Base-by-base conservation (phyloP, 2,329 filamentous ascomycete genomes). In the Exutisphaerella laricina region DNA sequence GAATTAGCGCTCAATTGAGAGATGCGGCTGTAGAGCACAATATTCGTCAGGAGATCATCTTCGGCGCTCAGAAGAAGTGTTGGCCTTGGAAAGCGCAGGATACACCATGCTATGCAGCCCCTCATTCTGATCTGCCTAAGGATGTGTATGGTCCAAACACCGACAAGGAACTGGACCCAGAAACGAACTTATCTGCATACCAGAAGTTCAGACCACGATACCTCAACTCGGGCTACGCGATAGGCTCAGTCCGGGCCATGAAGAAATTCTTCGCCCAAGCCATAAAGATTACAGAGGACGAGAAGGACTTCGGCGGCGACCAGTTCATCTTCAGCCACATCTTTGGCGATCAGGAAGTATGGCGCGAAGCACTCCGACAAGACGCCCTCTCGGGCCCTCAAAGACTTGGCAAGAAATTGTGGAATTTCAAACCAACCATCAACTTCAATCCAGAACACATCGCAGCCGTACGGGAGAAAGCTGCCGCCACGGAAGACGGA, bases 21-120 rank as follows among this genome's bases (percentile, higher is more conserved):
- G 13, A n/a, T 10, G 37, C 44, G 12, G 48, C 48, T n/a, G 22
- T 40, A 13, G 36, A 31, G 9, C 32, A 55, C 16, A 69, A 66
- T 42, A 72, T 75, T 48, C 68, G 64, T 1, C 74, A 79, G 50
- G 70, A 70, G 5, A 72, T 80, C 7, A 51, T 81, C 1, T 80
- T 80, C 48, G 72, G 68, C 3, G 73, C 74, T 6, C 68, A 71
- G 41, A 79, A 80, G 57, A 56, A 65, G 16, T 80, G 78, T 50
- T 68, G 66, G 47, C 67, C 67, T 2, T 66, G 67, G 45, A 50
- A 61, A 1, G 41, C 55, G 2, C 58, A 64, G 1, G 71, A 76
- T 40, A 60, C 70, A 25, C 70, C 72, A n/a, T 80, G 78, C 55
- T 67, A 66, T 30, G 69, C 70, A 13, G 68, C 75, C 0, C 77